Evolutionary conservation across 1,284 basidiomycete genomes (phyloP).

Genomic region (Kalmanozyma brasiliensis): DNA sequence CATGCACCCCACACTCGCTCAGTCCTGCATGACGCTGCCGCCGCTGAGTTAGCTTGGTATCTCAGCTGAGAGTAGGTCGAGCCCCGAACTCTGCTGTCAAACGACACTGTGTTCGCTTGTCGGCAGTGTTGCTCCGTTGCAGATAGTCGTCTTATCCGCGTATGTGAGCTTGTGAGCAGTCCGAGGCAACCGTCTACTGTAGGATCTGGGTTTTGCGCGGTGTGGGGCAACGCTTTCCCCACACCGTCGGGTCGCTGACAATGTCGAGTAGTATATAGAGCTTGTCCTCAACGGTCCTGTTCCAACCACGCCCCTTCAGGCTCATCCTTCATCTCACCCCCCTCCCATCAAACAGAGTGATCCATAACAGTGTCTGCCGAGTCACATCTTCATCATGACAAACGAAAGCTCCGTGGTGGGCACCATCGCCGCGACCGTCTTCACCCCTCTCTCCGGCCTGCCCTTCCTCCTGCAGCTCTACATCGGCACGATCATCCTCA

Average conservation of each 20-base stretch:
- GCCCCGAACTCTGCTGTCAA: no score
- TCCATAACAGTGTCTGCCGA: constrained; percentile 11
- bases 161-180: no score
- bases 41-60: no score
- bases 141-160: no score
- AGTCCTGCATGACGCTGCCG: no score
- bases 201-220: no score
- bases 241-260: no score
- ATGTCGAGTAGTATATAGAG: constrained; percentile 21
- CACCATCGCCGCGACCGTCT: constrained; percentile 13
- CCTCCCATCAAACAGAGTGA: constrained; percentile 1
- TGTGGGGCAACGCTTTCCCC: no score
- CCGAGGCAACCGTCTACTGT: no score
- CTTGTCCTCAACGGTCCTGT: neutral
- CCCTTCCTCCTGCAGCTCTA: constrained; percentile 18
- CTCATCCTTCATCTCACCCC: constrained; percentile 8
- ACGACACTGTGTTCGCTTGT: no score
- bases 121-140: no score
- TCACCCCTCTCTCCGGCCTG: constrained; percentile 18
- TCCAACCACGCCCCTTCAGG: neutral
- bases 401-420: constrained; percentile 30
- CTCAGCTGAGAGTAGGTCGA: no score
- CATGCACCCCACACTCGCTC: constrained; percentile 39
- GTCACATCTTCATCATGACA: constrained; percentile 10
- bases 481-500: constrained; percentile 4